Evolutionary conservation across 352 stramenopile species (phyloP), one percentile per base, ranked within the genome.

Genomic region (Hyphochytrium catenoides): DNA sequence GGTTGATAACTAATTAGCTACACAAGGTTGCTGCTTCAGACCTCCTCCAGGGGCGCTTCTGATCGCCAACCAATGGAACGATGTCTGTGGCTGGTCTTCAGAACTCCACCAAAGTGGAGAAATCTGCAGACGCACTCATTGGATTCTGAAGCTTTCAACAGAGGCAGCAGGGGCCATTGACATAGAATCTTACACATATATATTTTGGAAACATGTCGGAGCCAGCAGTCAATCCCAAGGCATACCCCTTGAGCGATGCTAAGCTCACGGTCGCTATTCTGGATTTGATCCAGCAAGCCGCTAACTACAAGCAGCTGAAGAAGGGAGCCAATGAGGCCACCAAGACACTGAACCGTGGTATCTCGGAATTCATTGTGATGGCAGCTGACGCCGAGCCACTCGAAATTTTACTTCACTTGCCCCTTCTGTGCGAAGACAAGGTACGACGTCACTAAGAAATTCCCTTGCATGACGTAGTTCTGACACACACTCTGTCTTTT

Each of bases 281-380:
- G 37, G 91, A 98, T 58, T 63, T 99, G 38, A 77, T 98, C 33
- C 90, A 98, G 61, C 91, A 99, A 56, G 87, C 89, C 26, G 88
- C 79, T 48, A 97, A 97, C 64, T 96, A 96, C 79, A 97, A 97
- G 74, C 92, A 98, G 63, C 94, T 97, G 48, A 99, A 98, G 65
- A 98, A 99, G 69, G 92, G 93, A 36, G 93, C 92, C 39, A 99
- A 99, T 66, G 93, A 99, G 52, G 91, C 91, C 47, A 99, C 93
- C 51, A 99, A 99, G 68, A 98, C 91, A 15, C 59, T 99, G 36
- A 99, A 99, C 67, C 82, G 93, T 41, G 92, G 92, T 44, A 99
- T 98, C 58, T 91, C 77, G 34, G 91, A 99, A 65, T 93, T 99
- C 52, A 98, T 99, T 56, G 76, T 99, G 55, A 95, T 99, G 86